Percentiles rank a stretch among this genome's conserved stretches.
phyloP scores from a whole-genome alignment of 2,329 filamentous ascomycete genomes.

The Fusarium austroafricanum region DNA sequence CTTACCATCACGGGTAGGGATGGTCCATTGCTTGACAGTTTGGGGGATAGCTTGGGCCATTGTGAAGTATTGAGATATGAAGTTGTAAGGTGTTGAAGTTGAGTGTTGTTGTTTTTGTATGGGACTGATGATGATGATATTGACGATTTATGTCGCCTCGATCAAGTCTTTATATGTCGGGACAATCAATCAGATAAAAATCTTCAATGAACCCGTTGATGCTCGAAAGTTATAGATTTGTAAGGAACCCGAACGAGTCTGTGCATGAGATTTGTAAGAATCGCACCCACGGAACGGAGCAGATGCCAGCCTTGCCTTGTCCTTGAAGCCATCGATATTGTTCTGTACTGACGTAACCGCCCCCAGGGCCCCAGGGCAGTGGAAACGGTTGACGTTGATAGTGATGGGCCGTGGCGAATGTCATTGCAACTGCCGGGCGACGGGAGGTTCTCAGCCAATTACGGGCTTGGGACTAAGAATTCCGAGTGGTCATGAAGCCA shows the following conservation, averaged over 20 bases:
- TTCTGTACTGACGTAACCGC: conserved; percentile 29
- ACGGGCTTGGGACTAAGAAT: conserved; percentile 28
- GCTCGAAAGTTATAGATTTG: conserved; percentile 21
- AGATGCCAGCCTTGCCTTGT: background rate
- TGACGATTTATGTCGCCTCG: background rate
- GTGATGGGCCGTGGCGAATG: background rate
- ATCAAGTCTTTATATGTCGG: conserved; percentile 18
- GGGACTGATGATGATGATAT: background rate
- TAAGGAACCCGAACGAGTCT: conserved; percentile 13
- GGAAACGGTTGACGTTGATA: conserved; percentile 24
- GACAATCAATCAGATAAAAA: background rate
- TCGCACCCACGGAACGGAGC: background rate
- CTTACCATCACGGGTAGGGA: conserved; percentile 54
- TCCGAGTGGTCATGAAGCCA: conserved; percentile 16
- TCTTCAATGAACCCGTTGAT: background rate
- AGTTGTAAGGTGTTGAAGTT: background rate
- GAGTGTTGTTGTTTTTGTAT: background rate
- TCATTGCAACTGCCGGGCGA: conserved; percentile 14
- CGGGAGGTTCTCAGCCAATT: conserved; percentile 7
- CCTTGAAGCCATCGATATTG: background rate
- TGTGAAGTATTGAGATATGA: background rate
- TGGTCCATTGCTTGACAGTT: conserved; percentile 68
- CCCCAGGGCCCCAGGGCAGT: background rate
- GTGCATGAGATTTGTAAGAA: conserved; percentile 38
- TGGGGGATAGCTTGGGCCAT: conserved; percentile 48